Percentiles rank a stretch among this genome's conserved stretches.
These are phyloP conservation scores for Termitomyces sp. DNA, from an alignment of 768 basidiomycete genomes.

Conservation along the genomic window DNA sequence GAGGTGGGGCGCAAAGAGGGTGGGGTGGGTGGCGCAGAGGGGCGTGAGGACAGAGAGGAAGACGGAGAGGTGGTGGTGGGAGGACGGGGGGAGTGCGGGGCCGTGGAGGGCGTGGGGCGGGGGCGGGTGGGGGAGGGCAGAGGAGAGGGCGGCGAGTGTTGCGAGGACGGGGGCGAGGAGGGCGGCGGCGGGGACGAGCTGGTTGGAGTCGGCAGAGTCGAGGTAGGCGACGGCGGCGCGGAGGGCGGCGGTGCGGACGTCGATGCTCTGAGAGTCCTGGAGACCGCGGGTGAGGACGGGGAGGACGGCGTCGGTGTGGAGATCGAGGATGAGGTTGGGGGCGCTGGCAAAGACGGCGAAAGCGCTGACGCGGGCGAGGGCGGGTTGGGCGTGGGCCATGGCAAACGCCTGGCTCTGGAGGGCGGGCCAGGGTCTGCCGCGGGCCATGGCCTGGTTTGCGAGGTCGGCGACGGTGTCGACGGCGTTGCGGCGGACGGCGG, in stretches of 20 bases:
- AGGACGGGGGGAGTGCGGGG: slow-evolving; percentile 6
- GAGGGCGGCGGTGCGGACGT: slow-evolving; percentile 75
- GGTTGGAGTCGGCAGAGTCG: slow-evolving; percentile 47
- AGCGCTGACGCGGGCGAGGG: slow-evolving; percentile 48
- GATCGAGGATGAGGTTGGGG: slow-evolving; percentile 72
- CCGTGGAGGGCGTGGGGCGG: too few relatives aligned
- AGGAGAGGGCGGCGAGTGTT: not conserved
- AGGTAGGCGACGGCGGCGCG: slow-evolving; percentile 68
- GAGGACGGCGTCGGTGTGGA: slow-evolving; percentile 67
- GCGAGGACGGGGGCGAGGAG: slow-evolving; percentile 60
- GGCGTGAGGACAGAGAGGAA: slow-evolving; percentile 71
- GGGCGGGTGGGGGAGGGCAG: not conserved
- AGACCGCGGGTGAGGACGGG: slow-evolving; percentile 63
- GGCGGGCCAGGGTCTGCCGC: slow-evolving; percentile 80
- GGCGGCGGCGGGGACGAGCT: slow-evolving; percentile 39
- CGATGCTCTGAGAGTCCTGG: slow-evolving; percentile 43
- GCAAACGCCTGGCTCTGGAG: slow-evolving; percentile 67
- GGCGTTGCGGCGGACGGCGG: slow-evolving; percentile 60
- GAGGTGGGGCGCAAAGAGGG: slow-evolving; percentile 72
- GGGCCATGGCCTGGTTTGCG: slow-evolving; percentile 66
- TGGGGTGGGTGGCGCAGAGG: slow-evolving; percentile 60
- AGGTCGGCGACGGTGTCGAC: slow-evolving; percentile 76
- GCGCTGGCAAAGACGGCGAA: slow-evolving; percentile 70
- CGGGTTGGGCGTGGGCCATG: slow-evolving; percentile 43
- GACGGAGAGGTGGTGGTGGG: slow-evolving; percentile 47